These are phyloP conservation scores for Nannizzia gypsea DNA, from an alignment of 2,329 filamentous ascomycete species.

Conservation along the genomic window DNA sequence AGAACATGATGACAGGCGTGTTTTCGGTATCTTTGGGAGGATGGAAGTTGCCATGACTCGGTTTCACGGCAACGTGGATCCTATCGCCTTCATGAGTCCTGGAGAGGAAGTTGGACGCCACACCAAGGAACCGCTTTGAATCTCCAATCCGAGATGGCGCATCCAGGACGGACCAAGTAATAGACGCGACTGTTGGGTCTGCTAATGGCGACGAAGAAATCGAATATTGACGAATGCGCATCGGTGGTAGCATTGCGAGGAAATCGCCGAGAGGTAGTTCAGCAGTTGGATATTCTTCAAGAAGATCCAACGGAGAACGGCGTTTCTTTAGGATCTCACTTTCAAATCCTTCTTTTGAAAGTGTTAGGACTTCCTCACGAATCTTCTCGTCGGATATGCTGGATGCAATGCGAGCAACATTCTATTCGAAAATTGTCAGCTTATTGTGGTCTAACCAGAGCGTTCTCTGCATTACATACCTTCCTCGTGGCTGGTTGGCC, in stretches of 20 bases:
- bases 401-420: not conserved
- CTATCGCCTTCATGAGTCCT: not conserved
- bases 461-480: not conserved
- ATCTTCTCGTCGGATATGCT: not conserved
- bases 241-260: not conserved
- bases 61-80: not conserved
- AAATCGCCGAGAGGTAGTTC: not conserved
- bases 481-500: not conserved
- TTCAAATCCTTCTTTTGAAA: not conserved
- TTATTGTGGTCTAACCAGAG: not conserved
- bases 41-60: not conserved
- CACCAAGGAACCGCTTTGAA: not conserved
- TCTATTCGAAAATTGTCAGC: not conserved
- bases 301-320: not conserved
- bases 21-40: slow-evolving; percentile 3
- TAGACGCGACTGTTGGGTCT: not conserved
- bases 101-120: not conserved
- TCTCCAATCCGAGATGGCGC: not conserved
- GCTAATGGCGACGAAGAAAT: not conserved
- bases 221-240: slow-evolving; percentile 2
- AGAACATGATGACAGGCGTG: slow-evolving; percentile 1
- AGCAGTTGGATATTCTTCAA: not conserved
- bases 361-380: not conserved
- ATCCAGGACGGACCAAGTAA: not conserved
- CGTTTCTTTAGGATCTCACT: not conserved